Base-by-base conservation (phyloP, 768 basidiomycete species). In the Tubosaeta brunneosetosa region DNA sequence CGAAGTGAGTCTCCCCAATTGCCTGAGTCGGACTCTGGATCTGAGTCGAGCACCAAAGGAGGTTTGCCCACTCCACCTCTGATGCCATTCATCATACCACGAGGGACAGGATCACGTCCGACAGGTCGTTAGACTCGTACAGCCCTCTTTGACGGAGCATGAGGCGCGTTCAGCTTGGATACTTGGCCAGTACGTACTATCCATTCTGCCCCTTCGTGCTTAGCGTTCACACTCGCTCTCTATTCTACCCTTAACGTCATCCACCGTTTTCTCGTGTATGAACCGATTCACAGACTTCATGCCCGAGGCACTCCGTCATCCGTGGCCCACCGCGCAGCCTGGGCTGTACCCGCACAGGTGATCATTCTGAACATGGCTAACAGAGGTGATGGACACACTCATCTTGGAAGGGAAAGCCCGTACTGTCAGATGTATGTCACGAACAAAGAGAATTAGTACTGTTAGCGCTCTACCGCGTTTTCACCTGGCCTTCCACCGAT, bases 121-220 rank as follows among this genome's bases (percentile, higher is more conserved):
- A 60, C 63, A 1, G 65, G 67, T 3, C 62, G 61, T 11, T 80
- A 79, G 77, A 55, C 50, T 6, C 66, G 83, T 32, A 73, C 79
- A 38, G 72, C 84, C 3, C 74, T 97, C 1, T 97, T 94, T 61
- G 80, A 92, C 51, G 82, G 78, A 3, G 73, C 74, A 4, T 74
- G 82, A 25, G 91, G 94, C 5, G 90, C 93, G 55, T 82, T 97
- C 45, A 90, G 89, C 1, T 78, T 94, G 1, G 69, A 79, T 4
- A 83, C 66, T 5, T 97, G 94, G 94, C 92, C 91, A 11, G 94
- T 93, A 63, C 53, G 87, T 78, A n/a, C 10, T 22, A 45, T n/a
- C n/a, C n/a, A n/a, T 32, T 43, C 34, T 27, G 38, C n/a, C 41
- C 36, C 19, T 9, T 43, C 22, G 17, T 37, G 16, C 25, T 47